Percentiles rank a stretch among this genome's conserved stretches.
Evolutionary conservation across 164 flowering plant genomes (phyloP).

Genomic region (Chimonanthus praecox): DNA sequence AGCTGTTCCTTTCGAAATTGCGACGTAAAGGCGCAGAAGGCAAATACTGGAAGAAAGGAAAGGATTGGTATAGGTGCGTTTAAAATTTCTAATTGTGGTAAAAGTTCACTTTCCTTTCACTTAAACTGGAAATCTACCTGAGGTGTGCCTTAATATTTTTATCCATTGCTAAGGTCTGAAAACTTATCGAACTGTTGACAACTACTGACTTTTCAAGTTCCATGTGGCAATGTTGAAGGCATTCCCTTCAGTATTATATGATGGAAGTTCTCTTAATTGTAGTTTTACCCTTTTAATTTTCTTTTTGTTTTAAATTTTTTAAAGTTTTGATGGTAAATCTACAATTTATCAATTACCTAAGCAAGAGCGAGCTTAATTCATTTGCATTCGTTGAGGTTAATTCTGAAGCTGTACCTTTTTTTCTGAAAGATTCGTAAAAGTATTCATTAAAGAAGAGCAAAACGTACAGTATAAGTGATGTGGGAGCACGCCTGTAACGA

Average conservation of each 20-base stretch:
- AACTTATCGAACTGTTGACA: not conserved
- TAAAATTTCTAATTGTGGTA: not conserved
- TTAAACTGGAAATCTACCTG: not conserved
- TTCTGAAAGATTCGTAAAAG: too few relatives aligned
- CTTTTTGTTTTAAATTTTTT: not conserved
- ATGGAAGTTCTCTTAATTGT: too few relatives aligned
- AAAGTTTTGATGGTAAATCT: not conserved
- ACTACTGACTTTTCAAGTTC: too few relatives aligned
- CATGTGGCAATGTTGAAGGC: too few relatives aligned
- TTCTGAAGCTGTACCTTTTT: too few relatives aligned
- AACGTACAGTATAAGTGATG: too few relatives aligned
- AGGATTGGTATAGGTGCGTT: slow-evolving; percentile 96
- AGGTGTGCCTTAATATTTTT: not conserved
- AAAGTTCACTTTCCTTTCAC: not conserved
- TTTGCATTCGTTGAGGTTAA: too few relatives aligned
- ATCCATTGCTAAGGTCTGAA: not conserved
- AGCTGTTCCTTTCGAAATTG: slow-evolving; percentile 67
- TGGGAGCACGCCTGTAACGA: too few relatives aligned
- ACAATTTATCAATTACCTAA: too few relatives aligned
- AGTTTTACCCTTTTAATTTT: not conserved
- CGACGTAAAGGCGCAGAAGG: slow-evolving; percentile 52
- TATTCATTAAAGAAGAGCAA: too few relatives aligned
- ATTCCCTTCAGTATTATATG: too few relatives aligned
- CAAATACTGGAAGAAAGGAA: slow-evolving; percentile 82
- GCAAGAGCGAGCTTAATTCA: too few relatives aligned